Evolutionary conservation across 2,329 filamentous ascomycete species (phyloP).

Genomic region (Ceratocystis albifundus): DNA sequence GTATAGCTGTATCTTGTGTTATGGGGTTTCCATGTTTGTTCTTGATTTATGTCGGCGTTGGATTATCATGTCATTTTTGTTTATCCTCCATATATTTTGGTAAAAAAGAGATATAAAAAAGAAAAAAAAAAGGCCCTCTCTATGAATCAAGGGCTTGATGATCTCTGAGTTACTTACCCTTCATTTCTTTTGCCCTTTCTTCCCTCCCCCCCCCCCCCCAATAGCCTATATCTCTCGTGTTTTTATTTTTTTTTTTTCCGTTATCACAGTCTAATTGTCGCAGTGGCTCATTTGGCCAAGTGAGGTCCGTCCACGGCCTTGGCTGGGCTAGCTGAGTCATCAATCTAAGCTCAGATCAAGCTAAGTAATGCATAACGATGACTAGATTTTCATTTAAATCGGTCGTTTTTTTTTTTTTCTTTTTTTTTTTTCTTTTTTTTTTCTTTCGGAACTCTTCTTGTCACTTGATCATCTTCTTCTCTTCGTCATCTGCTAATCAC

Average conservation of each 20-base stretch:
- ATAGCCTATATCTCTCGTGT: neutral
- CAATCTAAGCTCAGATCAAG: neutral
- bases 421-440: no score
- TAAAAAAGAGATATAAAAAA: neutral
- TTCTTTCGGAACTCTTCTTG: neutral
- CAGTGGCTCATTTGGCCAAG: neutral
- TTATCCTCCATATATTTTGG: neutral
- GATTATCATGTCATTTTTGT: neutral
- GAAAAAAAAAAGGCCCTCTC: no score
- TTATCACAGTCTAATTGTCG: neutral
- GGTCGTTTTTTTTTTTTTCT: neutral
- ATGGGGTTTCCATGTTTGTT: slow-evolving; percentile 10
- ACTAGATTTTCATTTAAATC: slow-evolving; percentile 1
- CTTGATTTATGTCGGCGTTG: slow-evolving; percentile 7
- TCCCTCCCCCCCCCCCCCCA: no score
- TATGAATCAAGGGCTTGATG: neutral
- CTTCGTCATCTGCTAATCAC: no score
- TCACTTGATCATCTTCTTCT: no score
- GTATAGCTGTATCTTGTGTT: neutral
- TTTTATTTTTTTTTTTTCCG: no score
- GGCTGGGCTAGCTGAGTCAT: slow-evolving; percentile 4
- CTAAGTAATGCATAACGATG: neutral
- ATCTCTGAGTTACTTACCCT: neutral
- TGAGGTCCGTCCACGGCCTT: neutral
- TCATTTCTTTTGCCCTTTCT: neutral